phyloP scores from a whole-genome alignment of 169 alveolate species.

The Plasmodium coatneyi region DNA sequence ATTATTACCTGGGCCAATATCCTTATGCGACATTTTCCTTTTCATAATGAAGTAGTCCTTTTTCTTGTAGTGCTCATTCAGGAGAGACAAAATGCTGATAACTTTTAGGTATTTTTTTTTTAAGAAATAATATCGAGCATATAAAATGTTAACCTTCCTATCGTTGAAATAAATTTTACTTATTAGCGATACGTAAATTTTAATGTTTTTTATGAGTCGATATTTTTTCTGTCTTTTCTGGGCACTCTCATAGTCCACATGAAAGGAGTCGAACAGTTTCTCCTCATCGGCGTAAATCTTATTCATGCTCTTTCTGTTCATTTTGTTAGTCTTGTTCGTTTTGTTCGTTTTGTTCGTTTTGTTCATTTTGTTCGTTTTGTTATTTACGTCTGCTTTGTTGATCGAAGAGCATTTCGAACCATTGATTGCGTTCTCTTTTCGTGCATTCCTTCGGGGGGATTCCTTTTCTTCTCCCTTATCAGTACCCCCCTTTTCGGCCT shows the following conservation, averaged over 20 bases:
- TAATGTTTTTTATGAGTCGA: slow-evolving; percentile 44
- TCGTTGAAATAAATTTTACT: slow-evolving; percentile 58
- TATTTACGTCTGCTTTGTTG: slow-evolving; percentile 3
- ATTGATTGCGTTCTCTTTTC: neutral
- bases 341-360: neutral
- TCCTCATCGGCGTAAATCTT: slow-evolving; percentile 30
- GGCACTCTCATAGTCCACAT: neutral
- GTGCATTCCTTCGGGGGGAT: neutral
- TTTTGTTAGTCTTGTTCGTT: neutral
- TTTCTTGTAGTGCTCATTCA: slow-evolving; percentile 54
- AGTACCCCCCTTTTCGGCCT: neutral
- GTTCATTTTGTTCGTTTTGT: neutral
- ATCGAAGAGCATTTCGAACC: neutral
- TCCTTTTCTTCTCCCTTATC: neutral
- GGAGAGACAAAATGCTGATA: slow-evolving; percentile 38
- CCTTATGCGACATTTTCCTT: neutral
- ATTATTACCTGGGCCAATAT: neutral
- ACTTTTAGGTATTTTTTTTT: slow-evolving; percentile 60
- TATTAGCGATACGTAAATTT: slow-evolving; percentile 55
- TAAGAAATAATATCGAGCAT: slow-evolving; percentile 67
- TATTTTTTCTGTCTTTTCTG: slow-evolving; percentile 50
- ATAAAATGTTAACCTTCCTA: slow-evolving; percentile 60
- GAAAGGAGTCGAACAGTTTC: slow-evolving; percentile 28
- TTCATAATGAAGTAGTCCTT: slow-evolving; percentile 15
- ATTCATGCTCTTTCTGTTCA: neutral